Evolutionary conservation across 2,329 filamentous ascomycete genomes (phyloP).

Genomic region (Cladorrhinum sp.): DNA sequence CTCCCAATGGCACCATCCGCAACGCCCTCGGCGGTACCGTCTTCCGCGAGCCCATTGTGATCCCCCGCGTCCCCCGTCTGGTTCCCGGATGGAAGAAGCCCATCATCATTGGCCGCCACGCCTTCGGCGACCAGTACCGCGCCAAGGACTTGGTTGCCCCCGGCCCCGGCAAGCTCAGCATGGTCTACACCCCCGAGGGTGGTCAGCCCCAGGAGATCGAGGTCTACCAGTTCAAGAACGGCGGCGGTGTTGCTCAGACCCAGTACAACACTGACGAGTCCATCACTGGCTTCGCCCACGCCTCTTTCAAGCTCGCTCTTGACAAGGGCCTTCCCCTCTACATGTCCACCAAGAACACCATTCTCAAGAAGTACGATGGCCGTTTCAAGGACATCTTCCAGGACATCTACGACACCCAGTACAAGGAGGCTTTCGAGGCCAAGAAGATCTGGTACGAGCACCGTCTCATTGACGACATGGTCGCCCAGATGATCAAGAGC

Average conservation of each 20-base stretch:
- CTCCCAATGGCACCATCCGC: conserved; percentile 86
- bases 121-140: conserved; percentile 97
- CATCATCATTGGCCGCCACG: conserved; percentile 98
- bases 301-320: conserved; percentile 92
- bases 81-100: conserved; percentile 98
- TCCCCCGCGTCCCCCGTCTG: conserved; percentile 85
- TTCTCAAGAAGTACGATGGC: conserved; percentile 97
- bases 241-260: conserved; percentile 85
- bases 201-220: conserved; percentile 80
- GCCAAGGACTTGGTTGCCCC: conserved; percentile 87
- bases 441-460: conserved; percentile 99
- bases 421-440: conserved; percentile 84
- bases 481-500: conserved; percentile 99
- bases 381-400: conserved; percentile 99
- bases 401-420: conserved; percentile 84
- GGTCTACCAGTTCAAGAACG: conserved; percentile 84
- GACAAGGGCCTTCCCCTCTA: conserved; percentile 88
- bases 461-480: conserved; percentile 98
- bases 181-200: conserved; percentile 88
- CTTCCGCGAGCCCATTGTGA: conserved; percentile 98
- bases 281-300: conserved; percentile 91
- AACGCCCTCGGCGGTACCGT: conserved; percentile 85
- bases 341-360: conserved; percentile 99
- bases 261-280: conserved; percentile 99
- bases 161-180: conserved; percentile 82